Percentiles rank a stretch among this genome's conserved stretches.
Conservation (phyloP, 129 eudicot species). For the Solidago caesia region DNA sequence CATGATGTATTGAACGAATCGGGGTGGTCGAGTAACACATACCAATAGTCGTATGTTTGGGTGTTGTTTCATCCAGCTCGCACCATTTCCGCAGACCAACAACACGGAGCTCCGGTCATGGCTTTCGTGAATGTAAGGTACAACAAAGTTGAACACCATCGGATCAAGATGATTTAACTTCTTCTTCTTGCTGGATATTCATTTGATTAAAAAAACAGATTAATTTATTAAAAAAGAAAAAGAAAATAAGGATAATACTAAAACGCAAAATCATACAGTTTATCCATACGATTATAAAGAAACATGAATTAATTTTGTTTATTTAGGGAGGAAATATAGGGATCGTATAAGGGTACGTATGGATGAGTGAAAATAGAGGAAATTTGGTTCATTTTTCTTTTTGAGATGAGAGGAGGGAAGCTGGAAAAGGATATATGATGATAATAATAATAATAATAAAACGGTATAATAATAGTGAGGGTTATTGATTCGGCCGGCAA, state of each 20-base stretch:
- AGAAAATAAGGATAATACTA: not conserved
- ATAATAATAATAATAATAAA: too few relatives aligned
- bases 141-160: slow-evolving; percentile 36
- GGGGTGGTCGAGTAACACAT: slow-evolving; percentile 40
- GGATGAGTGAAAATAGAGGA: too few relatives aligned
- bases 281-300: too few relatives aligned
- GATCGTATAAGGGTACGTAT: too few relatives aligned
- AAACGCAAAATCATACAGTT: not conserved
- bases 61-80: slow-evolving; percentile 34
- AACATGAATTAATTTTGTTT: too few relatives aligned
- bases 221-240: not conserved
- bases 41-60: slow-evolving; percentile 26
- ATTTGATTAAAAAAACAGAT: not conserved
- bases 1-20: slow-evolving; percentile 18
- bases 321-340: too few relatives aligned
- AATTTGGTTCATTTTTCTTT: too few relatives aligned
- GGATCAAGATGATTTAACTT: slow-evolving; percentile 4
- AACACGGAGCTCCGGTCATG: slow-evolving; percentile 38
- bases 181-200: slow-evolving; percentile 10
- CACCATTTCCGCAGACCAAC: slow-evolving; percentile 36
- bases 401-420: too few relatives aligned
- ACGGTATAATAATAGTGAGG: too few relatives aligned
- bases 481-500: too few relatives aligned
- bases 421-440: too few relatives aligned
- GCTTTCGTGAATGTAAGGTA: slow-evolving; percentile 27